Evolutionary conservation across 1,284 basidiomycete genomes (phyloP).

Genomic region (Coniophora puteana): DNA sequence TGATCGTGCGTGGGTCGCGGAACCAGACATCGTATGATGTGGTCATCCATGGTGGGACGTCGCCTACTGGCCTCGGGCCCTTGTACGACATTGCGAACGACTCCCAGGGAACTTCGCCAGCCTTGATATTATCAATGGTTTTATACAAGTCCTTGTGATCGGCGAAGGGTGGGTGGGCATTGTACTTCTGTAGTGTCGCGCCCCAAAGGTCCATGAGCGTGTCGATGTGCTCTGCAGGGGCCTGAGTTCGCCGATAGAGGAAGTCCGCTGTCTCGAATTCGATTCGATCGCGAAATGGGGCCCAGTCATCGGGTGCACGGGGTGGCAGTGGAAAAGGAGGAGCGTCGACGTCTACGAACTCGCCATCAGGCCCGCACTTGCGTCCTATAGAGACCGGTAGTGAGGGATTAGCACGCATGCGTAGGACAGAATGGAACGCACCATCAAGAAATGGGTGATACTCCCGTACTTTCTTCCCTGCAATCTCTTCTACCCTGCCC

Average conservation of each 20-base stretch:
- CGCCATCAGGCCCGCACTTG: conserved; percentile 1
- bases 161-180: conserved; percentile 14
- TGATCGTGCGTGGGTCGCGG: conserved; percentile 9
- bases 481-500: too few species aligned
- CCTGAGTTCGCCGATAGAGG: conserved; percentile 8
- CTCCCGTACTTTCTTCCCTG: too few species aligned
- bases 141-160: conserved; percentile 13
- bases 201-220: conserved; percentile 12
- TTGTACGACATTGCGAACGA: conserved; percentile 13
- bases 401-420: too few species aligned
- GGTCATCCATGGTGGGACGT: conserved; percentile 9
- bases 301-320: conserved; percentile 7
- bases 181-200: background rate
- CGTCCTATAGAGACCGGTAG: conserved; percentile 1
- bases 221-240: conserved; percentile 8
- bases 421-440: background rate
- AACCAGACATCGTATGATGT: conserved; percentile 9
- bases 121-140: conserved; percentile 14
- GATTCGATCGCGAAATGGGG: conserved; percentile 9
- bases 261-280: conserved; percentile 15
- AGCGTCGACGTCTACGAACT: conserved; percentile 1
- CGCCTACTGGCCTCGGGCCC: too few species aligned
- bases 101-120: conserved; percentile 21
- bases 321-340: background rate
- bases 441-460: conserved; percentile 2